phyloP scores from a whole-genome alignment of 352 stramenopile genomes.

The Hyaloperonospora brassicae region DNA sequence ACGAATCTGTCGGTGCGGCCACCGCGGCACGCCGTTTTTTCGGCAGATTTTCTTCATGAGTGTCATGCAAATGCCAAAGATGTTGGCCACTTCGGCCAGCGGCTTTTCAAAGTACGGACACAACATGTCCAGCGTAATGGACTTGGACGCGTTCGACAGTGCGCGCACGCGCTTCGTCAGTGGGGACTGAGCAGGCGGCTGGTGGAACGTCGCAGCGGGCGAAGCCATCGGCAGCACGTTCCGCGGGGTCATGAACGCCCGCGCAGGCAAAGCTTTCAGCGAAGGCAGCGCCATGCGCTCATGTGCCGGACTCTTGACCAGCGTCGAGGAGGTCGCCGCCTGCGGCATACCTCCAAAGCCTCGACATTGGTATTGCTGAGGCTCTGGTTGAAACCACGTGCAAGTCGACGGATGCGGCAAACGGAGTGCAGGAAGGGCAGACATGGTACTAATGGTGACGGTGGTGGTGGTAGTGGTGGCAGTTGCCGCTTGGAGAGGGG shows the following conservation, averaged over 20 bases:
- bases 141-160: conserved; percentile 71
- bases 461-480: too few relatives aligned
- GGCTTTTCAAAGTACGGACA: conserved; percentile 78
- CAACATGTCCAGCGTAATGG: conserved; percentile 66
- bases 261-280: too few relatives aligned
- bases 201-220: conserved; percentile 16
- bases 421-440: too few relatives aligned
- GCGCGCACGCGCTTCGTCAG: conserved; percentile 65
- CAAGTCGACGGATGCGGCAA: too few relatives aligned
- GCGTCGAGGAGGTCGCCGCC: too few relatives aligned
- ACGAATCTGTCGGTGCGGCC: conserved; percentile 68
- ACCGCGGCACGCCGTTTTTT: conserved; percentile 65
- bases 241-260: too few relatives aligned
- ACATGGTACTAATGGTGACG: too few relatives aligned
- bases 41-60: conserved; percentile 83
- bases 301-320: neutral
- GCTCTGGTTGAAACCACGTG: too few relatives aligned
- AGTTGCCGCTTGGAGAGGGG: too few relatives aligned
- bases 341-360: too few relatives aligned
- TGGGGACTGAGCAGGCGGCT: conserved; percentile 23
- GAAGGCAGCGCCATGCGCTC: neutral
- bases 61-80: conserved; percentile 80
- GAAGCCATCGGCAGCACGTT: conserved; percentile 13
- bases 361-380: too few relatives aligned
- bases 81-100: conserved; percentile 55